These are phyloP conservation scores for Volvox africanus DNA, from an alignment of 139 green algal genomes.

Conservation along the genomic window DNA sequence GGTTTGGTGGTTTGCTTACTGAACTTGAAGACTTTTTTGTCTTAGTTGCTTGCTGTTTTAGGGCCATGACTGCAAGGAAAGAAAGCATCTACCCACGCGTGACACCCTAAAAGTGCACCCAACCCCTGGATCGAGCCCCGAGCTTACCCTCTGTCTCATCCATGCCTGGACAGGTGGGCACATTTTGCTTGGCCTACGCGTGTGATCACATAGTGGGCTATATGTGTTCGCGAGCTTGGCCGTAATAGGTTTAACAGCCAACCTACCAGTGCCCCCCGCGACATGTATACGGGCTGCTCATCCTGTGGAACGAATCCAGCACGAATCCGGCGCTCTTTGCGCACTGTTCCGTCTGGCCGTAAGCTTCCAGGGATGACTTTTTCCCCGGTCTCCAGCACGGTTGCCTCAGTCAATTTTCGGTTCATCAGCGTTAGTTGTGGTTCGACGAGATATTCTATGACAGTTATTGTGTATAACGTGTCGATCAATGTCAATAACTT, in stretches of 20 bases:
- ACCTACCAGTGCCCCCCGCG: conserved; percentile 58
- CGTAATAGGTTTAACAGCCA: background rate
- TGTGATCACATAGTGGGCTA: background rate
- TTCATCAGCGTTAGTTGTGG: background rate
- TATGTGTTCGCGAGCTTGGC: no score
- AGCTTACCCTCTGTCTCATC: conserved; percentile 54
- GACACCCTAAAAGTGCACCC: no score
- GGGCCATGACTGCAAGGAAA: background rate
- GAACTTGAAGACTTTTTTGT: background rate
- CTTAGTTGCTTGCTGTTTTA: conserved; percentile 21
- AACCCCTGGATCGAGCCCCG: background rate
- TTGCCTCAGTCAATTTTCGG: background rate
- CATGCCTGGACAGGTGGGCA: conserved; percentile 75
- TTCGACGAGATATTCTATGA: no score
- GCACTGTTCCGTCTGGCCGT: conserved; percentile 36
- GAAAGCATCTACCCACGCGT: no score
- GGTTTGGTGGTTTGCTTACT: background rate
- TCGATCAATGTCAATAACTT: no score
- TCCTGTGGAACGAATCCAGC: conserved; percentile 90
- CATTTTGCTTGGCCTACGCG: conserved; percentile 53
- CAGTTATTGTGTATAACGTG: no score
- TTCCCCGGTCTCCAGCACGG: conserved; percentile 25
- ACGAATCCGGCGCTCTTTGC: conserved; percentile 83
- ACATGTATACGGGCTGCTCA: conserved; percentile 82
- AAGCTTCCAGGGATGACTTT: conserved; percentile 40